phyloP scores from a whole-genome alignment of 257 asterid species.

The Primulina huaijiensis region DNA sequence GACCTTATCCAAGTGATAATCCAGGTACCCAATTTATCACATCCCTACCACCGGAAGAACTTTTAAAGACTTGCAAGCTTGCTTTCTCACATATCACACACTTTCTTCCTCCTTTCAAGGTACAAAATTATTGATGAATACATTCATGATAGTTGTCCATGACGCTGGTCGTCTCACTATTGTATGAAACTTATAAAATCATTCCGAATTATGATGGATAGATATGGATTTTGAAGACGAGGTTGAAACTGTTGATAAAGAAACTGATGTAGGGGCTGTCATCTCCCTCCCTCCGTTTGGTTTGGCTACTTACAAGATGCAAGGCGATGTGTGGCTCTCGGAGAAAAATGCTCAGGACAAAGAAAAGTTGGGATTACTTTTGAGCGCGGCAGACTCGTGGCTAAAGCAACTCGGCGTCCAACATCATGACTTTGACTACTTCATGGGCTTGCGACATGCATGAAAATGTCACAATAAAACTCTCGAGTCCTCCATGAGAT shows the following conservation, averaged over 20 bases:
- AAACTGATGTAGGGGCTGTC: constrained; percentile 39
- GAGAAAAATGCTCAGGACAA: constrained; percentile 40
- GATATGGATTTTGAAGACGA: constrained; percentile 43
- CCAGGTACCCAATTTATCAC: constrained; percentile 57
- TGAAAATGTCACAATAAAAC: background rate
- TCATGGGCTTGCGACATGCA: constrained; percentile 2
- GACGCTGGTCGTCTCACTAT: background rate
- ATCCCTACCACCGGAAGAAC: constrained; percentile 48
- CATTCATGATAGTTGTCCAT: background rate
- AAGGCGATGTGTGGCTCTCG: constrained; percentile 44
- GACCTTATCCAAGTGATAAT: constrained; percentile 14
- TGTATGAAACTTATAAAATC: background rate
- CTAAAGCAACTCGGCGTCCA: constrained; percentile 32
- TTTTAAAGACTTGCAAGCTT: constrained; percentile 45
- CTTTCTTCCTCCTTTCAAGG: constrained; percentile 60
- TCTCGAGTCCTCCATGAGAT: background rate
- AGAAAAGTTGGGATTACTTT: constrained; percentile 29
- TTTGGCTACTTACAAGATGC: constrained; percentile 55
- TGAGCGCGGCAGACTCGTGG: constrained; percentile 38
- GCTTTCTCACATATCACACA: constrained; percentile 56
- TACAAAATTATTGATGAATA: background rate
- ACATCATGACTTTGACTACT: constrained; percentile 44
- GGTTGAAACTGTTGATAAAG: constrained; percentile 16
- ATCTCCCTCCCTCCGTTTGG: constrained; percentile 49
- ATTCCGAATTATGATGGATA: constrained; percentile 3